phyloP scores from a whole-genome alignment of 805 yeast species.

The Nakazawaea populi region DNA sequence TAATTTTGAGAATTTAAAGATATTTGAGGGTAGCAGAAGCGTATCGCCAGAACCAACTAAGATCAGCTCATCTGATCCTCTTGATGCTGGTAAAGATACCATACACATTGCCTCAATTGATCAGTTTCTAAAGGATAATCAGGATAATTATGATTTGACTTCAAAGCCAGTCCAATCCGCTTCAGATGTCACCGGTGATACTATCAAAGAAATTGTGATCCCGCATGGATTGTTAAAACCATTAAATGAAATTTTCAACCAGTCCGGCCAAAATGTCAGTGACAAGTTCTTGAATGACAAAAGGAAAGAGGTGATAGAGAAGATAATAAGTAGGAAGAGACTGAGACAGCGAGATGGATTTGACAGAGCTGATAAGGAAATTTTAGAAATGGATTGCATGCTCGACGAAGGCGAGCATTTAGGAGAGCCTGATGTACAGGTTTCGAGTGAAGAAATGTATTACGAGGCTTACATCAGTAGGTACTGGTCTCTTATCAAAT shows the following conservation, averaged over 20 bases:
- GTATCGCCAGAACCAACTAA: neutral
- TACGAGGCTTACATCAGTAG: slow-evolving; percentile 15
- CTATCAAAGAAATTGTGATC: slow-evolving; percentile 10
- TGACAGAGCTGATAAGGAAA: slow-evolving; percentile 2
- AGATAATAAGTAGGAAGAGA: slow-evolving; percentile 2
- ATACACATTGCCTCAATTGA: slow-evolving; percentile 19
- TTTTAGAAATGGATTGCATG: slow-evolving; percentile 8
- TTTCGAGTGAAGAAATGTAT: slow-evolving; percentile 17
- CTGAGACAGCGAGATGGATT: neutral
- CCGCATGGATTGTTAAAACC: slow-evolving; percentile 11
- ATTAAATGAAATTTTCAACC: slow-evolving; percentile 12
- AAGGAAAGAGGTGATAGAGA: slow-evolving; percentile 4
- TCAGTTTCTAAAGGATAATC: slow-evolving; percentile 18
- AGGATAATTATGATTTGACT: slow-evolving; percentile 12
- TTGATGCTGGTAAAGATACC: neutral
- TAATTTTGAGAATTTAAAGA: slow-evolving; percentile 8
- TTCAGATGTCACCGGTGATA: slow-evolving; percentile 7
- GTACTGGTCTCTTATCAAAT: slow-evolving; percentile 18
- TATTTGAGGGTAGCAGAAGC: slow-evolving; percentile 7
- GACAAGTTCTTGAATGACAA: slow-evolving; percentile 8
- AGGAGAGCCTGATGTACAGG: slow-evolving; percentile 8
- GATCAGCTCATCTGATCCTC: neutral
- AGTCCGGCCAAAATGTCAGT: slow-evolving; percentile 1
- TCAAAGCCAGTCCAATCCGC: slow-evolving; percentile 2
- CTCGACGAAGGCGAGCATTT: slow-evolving; percentile 10